Conservation (phyloP, 257 asterid genomes). For the Nyctanthes arbortristis region DNA sequence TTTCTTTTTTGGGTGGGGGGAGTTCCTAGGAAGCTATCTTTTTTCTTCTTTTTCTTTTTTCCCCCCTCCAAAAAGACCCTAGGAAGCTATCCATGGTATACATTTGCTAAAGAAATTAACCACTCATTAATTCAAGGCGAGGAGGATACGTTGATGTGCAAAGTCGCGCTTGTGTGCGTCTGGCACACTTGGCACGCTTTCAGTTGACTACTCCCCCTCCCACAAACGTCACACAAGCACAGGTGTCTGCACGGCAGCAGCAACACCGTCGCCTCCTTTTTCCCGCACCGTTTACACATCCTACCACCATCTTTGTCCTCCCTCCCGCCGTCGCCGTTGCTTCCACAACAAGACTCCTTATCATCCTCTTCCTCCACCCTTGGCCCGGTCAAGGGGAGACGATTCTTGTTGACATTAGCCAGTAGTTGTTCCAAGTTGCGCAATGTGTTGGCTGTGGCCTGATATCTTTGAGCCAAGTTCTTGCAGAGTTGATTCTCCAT, state of each 20-base stretch:
- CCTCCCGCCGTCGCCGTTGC: constrained; percentile 25
- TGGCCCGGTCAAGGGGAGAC: constrained; percentile 13
- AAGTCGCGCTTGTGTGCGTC: constrained; percentile 49
- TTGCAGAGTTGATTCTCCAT: constrained; percentile 60
- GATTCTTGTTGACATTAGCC: constrained; percentile 30
- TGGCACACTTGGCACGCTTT: constrained; percentile 60
- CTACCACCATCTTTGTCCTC: constrained; percentile 7
- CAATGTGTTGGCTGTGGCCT: constrained; percentile 58
- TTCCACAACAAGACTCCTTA: constrained; percentile 65
- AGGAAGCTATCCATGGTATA: no score
- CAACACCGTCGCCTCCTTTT: constrained; percentile 55
- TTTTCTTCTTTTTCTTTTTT: no score
- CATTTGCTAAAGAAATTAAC: no score
- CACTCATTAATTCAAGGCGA: no score
- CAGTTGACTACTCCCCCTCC: constrained; percentile 45
- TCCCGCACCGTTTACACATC: constrained; percentile 51
- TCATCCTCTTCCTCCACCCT: constrained; percentile 33
- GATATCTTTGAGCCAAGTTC: constrained; percentile 56
- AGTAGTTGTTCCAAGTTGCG: constrained; percentile 52
- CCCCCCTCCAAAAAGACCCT: no score
- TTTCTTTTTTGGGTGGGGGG: no score
- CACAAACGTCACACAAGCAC: constrained; percentile 53
- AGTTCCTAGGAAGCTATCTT: no score
- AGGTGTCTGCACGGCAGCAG: constrained; percentile 73
- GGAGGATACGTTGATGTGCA: constrained; percentile 58